Base-by-base conservation (phyloP, 2,329 filamentous ascomycete genomes). In the Beauveria bassiana region DNA sequence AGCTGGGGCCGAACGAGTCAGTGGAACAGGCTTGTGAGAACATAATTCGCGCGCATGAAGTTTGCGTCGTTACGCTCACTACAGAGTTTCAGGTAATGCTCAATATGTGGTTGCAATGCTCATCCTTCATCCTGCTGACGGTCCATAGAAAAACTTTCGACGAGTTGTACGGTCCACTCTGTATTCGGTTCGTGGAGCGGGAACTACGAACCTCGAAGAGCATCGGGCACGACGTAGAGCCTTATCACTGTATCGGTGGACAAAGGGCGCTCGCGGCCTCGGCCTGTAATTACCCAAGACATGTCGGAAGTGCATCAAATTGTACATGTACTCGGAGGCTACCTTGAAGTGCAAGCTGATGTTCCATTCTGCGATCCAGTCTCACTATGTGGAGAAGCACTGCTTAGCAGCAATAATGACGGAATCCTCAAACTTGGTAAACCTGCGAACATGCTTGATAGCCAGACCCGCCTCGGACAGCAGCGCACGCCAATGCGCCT, bases 231-330 rank as follows among this genome's bases (percentile, higher is more conserved):
- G 74, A 66, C 72, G 80, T 14, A 72, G 79, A 61, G 79, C 81
- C 62, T 71, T 83, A n/a, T 80, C 79, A 6, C 68, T 82, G 50
- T 83, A 83, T 65, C 74, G 80, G 50, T 83, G 80, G 80, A 82
- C 73, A 2, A 71, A 68, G 55, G 73, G 73, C 0, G 71, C 72
- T 5, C 73, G 69, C 34, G 73, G 73, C 0, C 50, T 75, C 43
- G 73, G 68, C 2, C 59, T 74, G 51, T 74, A 58, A 68, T 16
- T 24, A 24, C 18, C 42, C 31, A 34, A 46, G n/a, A 18, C 53
- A 18, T n/a, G 5, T 18, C 12, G 9, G 31, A 20, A 18, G 24
- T 34, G 53, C 40, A 34, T 47, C 42, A 43, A 46, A 16, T 12
- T 45, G 10, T 14, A 49, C n/a, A 40, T 50, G 26, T 50, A 22